Base-by-base conservation (phyloP, 345 rosid genomes). In the Pistacia integerrima region DNA sequence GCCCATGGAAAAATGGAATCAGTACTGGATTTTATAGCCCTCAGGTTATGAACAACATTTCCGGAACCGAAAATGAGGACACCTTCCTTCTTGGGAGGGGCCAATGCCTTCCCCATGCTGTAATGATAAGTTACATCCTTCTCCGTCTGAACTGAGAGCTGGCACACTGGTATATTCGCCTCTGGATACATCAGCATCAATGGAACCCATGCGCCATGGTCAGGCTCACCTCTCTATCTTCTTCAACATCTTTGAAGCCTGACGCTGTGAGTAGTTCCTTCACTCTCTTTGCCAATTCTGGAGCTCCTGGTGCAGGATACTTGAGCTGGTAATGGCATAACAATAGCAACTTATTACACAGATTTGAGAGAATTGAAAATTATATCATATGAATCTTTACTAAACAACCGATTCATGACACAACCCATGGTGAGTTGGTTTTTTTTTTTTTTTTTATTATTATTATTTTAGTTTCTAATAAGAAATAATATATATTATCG, bases 131-230 rank as follows among this genome's bases (percentile, higher is more conserved):
- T 84, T 28, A 85, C 98, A 59, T 80, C 91, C 67, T 78, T 80
- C 0, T 76, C 9, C 1, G 87, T 67, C 77, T 93, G 99, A 72
- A 96, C 82, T 7, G 99, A 96, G 72, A 96, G 94, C 76, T 96
- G 98, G 59, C 97, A 92, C 28, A 92, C 83, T 0, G 98, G 99
- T 56, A 92, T 87, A 67, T 93, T 87, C 1, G 91, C 94, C 71
- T 92, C 97, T 0, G 99, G 99, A 69, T 91, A 96, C 99, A 96
- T 96, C 67, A 93, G 83, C 95, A 92, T 90, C 17, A 96, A 73
- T 4, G 97, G 98, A 73, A 91, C 90, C 99, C 99, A 96, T n/a
- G 98, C 95, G 7, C 99, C 99, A 64, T 96, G 99, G 81, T 96
- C 99, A 55, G 93, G 85, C 54, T 22, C 22, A 22, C 99, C 98